phyloP scores from a whole-genome alignment of 768 basidiomycete species.

The Lactarius vividus region DNA sequence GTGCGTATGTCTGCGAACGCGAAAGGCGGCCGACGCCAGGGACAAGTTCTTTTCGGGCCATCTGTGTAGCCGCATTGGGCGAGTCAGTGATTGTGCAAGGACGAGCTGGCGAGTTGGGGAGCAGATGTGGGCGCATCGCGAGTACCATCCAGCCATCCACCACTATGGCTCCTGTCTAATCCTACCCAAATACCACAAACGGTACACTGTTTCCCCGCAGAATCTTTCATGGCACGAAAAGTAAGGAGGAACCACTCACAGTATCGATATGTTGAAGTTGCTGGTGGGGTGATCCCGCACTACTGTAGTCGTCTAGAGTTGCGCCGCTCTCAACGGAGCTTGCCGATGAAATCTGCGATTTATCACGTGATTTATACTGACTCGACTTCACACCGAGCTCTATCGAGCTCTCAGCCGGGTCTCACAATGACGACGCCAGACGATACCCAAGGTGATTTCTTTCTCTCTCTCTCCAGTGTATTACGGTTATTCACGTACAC shows the following conservation, averaged over 20 bases:
- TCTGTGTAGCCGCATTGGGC: constrained; percentile 41
- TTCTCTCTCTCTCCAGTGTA: background rate
- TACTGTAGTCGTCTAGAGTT: constrained; percentile 23
- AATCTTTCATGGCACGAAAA: background rate
- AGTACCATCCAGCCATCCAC: constrained; percentile 35
- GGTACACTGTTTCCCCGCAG: background rate
- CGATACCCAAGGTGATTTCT: constrained; percentile 14
- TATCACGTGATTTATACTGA: constrained; percentile 8
- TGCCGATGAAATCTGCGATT: constrained; percentile 4
- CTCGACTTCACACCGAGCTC: background rate
- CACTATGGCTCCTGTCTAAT: constrained; percentile 26
- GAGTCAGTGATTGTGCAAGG: constrained; percentile 5
- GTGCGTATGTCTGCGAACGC: constrained; percentile 74
- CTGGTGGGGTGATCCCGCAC: constrained; percentile 32
- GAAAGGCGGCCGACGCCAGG: constrained; percentile 81
- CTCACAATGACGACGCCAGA: constrained; percentile 16
- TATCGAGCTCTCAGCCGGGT: background rate
- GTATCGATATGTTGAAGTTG: constrained; percentile 45
- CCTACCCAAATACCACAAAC: constrained; percentile 5
- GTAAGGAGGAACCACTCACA: constrained; percentile 38
- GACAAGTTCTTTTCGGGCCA: constrained; percentile 86
- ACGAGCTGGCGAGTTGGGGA: background rate
- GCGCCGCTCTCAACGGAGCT: constrained; percentile 14
- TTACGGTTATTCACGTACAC: background rate
- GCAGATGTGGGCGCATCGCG: constrained; percentile 37